Evolutionary conservation across 306 rosid species (phyloP), one percentile per base, ranked within the genome.

Genomic region (Acacia confusa): DNA sequence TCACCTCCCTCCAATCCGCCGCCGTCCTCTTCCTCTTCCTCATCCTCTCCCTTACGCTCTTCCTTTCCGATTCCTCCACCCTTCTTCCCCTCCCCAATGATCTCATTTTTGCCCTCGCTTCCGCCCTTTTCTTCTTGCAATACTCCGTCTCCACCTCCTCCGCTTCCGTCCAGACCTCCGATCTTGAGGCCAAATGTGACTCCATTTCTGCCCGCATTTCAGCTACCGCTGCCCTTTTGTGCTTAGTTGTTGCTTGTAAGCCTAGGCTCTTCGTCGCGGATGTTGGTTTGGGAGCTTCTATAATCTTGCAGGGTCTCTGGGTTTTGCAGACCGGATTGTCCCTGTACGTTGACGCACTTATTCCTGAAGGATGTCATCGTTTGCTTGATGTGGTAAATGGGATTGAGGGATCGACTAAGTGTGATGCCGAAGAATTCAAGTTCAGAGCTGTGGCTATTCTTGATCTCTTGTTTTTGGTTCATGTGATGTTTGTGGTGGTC

Each of bases 361-460:
- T 95, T 38, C 98, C 99, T 0, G 96, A 95, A 10, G 99, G 99
- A 0, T 95, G 99, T 79, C 99, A 95, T 77, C 82, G 92, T 53
- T 83, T 95, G 72, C 92, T 93, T 6, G 99, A 92, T 27, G 97
- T 94, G n/a, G 88, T 70, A 2, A 82, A 64, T 19, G 97, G 97
- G 9, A 91, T 93, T 0, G 96, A 92, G 78, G 96, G 98, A 2
- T 93, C 99, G 11, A 95, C 99, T 22, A 84, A 90, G 69, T 93
- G 99, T 24, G 98, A 93, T 61, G 81, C 91, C 8, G 96, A 92
- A 1, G 96, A 93, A 32, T 93, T 94, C 22, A 87, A 86, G 84
- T 79, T 91, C 63, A 85, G 99, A 22, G 98, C 99, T 2, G 88
- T 87, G 0, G 97, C 99, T 9, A 77, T 95, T 66, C 88, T 95